Evolutionary conservation across 306 rosid genomes (phyloP).

Genomic region (Trifolium pratense): DNA sequence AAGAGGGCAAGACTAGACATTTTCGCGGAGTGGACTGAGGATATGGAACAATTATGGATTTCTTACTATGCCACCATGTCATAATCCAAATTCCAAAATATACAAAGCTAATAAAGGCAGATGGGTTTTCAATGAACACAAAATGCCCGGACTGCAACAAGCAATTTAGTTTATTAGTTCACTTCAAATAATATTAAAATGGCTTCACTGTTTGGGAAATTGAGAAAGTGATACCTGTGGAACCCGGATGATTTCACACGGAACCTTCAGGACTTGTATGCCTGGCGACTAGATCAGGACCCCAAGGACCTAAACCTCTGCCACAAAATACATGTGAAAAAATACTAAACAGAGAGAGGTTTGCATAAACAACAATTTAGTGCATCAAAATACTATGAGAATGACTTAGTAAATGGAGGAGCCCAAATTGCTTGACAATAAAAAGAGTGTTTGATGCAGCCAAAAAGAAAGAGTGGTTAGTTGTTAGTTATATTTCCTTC

Average conservation of each 20-base stretch:
- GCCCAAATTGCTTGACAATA: background rate
- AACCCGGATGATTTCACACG: slow-evolving; percentile 90
- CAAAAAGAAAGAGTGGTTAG: slow-evolving; percentile 5
- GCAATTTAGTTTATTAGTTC: slow-evolving; percentile 10
- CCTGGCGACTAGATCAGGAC: slow-evolving; percentile 74
- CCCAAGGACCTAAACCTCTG: slow-evolving; percentile 99
- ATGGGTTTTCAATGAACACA: slow-evolving; percentile 84
- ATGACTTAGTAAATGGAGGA: slow-evolving; percentile 1
- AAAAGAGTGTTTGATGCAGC: background rate
- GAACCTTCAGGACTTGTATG: slow-evolving; percentile 87
- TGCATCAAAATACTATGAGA: too few species aligned
- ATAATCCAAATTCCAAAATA: too few species aligned
- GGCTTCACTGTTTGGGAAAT: slow-evolving; percentile 18
- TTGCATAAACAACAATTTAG: slow-evolving; percentile 1
- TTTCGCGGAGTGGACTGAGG: too few species aligned
- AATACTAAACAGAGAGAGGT: slow-evolving; percentile 14
- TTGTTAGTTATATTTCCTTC: slow-evolving; percentile 7
- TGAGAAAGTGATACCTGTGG: slow-evolving; percentile 69
- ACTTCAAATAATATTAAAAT: slow-evolving; percentile 16
- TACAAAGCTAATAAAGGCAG: too few species aligned
- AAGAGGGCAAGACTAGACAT: too few species aligned
- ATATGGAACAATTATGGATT: too few species aligned
- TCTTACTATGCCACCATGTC: too few species aligned
- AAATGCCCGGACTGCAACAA: slow-evolving; percentile 82
- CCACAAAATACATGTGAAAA: slow-evolving; percentile 31